Evolutionary conservation across 2,329 filamentous ascomycete genomes (phyloP).

Genomic region (Venturia aucupariae): DNA sequence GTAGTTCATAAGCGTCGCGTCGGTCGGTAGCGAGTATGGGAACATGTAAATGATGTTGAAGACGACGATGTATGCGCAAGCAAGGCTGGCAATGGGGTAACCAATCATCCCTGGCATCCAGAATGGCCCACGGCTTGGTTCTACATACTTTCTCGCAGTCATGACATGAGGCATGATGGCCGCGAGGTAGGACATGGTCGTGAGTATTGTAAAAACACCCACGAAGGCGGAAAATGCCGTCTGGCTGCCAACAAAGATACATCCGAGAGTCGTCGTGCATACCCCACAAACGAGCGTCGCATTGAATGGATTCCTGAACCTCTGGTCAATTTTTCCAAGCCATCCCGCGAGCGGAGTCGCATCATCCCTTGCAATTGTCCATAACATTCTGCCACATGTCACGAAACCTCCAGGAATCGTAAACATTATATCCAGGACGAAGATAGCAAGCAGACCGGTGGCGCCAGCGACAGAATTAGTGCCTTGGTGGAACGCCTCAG

Average conservation of each 20-base stretch:
- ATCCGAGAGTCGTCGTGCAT: slow-evolving; percentile 34
- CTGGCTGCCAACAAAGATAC: slow-evolving; percentile 45
- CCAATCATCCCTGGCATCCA: slow-evolving; percentile 41
- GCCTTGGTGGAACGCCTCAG: slow-evolving; percentile 52
- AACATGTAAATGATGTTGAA: slow-evolving; percentile 54
- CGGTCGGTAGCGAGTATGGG: slow-evolving; percentile 20
- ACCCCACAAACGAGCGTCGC: slow-evolving; percentile 16
- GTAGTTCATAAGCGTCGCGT: slow-evolving; percentile 44
- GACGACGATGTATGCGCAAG: slow-evolving; percentile 44
- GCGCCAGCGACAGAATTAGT: slow-evolving; percentile 22
- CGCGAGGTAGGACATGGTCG: slow-evolving; percentile 42
- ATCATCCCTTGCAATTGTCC: slow-evolving; percentile 49
- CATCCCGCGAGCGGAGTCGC: slow-evolving; percentile 48
- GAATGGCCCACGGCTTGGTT: slow-evolving; percentile 38
- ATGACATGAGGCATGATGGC: slow-evolving; percentile 44
- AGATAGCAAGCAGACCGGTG: slow-evolving; percentile 38
- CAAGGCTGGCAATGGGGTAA: slow-evolving; percentile 38
- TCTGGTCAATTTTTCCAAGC: slow-evolving; percentile 44
- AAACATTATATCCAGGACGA: neutral
- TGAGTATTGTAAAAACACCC: slow-evolving; percentile 49
- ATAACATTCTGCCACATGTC: slow-evolving; percentile 29
- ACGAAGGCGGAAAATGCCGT: slow-evolving; percentile 50
- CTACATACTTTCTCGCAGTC: slow-evolving; percentile 42
- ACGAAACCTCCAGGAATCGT: neutral
- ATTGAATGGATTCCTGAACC: slow-evolving; percentile 46